Conservation (phyloP, 345 rosid species). For the Camelina sativa region DNA sequence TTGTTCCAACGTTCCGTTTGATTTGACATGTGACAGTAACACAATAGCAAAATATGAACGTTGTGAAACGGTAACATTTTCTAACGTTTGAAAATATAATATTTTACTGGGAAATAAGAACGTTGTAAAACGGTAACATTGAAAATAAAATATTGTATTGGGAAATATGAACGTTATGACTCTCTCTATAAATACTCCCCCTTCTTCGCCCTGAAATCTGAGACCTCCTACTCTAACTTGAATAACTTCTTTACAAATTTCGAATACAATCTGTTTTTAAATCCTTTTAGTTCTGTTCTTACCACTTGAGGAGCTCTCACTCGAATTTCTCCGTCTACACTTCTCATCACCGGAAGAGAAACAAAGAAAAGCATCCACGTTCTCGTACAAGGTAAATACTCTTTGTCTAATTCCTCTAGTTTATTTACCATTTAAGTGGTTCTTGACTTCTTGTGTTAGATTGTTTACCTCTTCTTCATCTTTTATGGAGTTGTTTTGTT, state of each 20-base stretch:
- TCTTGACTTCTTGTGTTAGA: no score
- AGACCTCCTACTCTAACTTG: neutral
- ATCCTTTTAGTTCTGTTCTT: neutral
- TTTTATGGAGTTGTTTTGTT: no score
- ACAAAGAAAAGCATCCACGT: neutral
- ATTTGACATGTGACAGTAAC: neutral
- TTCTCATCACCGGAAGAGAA: neutral
- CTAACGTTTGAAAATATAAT: neutral
- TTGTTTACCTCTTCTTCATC: no score
- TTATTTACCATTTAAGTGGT: no score
- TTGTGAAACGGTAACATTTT: neutral
- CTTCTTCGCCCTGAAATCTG: neutral
- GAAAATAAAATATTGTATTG: neutral
- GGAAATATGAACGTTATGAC: neutral
- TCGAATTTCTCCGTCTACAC: neutral
- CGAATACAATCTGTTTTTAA: neutral
- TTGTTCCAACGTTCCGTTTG: neutral
- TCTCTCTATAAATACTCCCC: neutral
- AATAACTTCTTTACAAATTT: neutral
- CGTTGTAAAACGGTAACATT: neutral
- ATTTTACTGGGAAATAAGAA: neutral
- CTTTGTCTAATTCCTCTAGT: neutral
- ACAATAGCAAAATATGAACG: neutral
- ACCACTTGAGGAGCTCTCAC: neutral
- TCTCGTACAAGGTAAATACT: neutral